Percentiles rank a stretch among this genome's conserved stretches.
These are phyloP conservation scores for Mycosphaerella arachidis DNA, from an alignment of 2,329 filamentous ascomycete species.

Conservation along the genomic window DNA sequence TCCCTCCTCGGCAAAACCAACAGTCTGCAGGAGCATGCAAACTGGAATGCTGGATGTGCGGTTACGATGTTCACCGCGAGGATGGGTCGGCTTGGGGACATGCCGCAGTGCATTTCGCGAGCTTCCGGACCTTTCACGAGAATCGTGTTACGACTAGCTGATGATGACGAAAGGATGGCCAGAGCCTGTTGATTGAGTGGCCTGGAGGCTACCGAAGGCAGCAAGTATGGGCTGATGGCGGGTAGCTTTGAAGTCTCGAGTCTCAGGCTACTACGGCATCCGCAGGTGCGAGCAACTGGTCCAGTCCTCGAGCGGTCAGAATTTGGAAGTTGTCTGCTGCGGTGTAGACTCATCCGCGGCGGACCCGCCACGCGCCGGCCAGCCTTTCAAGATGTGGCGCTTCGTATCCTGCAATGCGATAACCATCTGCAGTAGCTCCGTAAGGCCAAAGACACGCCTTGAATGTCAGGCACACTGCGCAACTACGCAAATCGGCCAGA, in stretches of 20 bases:
- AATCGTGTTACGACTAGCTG: neutral
- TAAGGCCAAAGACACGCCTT: neutral
- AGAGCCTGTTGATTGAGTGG: too few relatives aligned
- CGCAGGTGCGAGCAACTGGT: neutral
- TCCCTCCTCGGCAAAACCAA: too few relatives aligned
- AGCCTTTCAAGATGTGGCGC: neutral
- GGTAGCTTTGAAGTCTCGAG: neutral
- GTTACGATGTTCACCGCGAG: too few relatives aligned
- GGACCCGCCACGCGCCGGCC: neutral
- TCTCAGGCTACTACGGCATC: neutral
- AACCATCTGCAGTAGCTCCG: slow-evolving; percentile 5
- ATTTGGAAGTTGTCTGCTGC: neutral
- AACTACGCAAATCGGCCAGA: neutral
- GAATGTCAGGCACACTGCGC: neutral
- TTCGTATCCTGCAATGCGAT: slow-evolving; percentile 3
- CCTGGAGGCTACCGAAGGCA: too few relatives aligned
- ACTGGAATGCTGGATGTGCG: too few relatives aligned
- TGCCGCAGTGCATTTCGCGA: neutral
- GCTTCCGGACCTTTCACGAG: neutral
- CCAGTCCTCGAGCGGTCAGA: neutral
- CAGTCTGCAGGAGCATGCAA: too few relatives aligned
- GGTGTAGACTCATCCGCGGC: neutral
- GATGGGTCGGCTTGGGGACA: neutral
- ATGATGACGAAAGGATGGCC: neutral
- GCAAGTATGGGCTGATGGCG: neutral